These are phyloP conservation scores for Agaricus blazei DNA, from an alignment of 768 basidiomycete species.

Conservation along the genomic window DNA sequence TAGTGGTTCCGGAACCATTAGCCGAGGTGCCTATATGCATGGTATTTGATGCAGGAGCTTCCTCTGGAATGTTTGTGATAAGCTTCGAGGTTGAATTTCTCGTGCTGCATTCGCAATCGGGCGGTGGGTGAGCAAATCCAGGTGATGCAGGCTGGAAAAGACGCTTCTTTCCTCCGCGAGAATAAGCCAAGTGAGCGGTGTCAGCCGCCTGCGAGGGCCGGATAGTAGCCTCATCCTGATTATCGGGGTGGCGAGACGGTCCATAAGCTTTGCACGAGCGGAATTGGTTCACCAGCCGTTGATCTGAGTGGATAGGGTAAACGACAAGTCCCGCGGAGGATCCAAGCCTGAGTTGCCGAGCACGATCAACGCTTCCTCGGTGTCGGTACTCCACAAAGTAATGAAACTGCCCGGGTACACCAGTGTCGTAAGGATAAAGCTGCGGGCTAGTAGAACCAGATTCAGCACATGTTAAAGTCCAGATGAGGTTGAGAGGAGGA, in stretches of 20 bases:
- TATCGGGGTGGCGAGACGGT: neutral
- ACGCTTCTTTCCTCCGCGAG: neutral
- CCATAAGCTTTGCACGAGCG: constrained; percentile 11
- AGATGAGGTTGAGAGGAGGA: neutral
- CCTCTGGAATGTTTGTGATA: neutral
- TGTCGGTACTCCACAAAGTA: constrained; percentile 20
- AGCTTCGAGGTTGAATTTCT: neutral
- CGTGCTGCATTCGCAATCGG: neutral
- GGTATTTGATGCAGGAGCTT: neutral
- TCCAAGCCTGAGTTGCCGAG: constrained; percentile 16
- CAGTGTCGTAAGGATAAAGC: constrained; percentile 13
- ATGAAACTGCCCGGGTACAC: constrained; percentile 10
- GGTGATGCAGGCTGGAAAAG: no score
- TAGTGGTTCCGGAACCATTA: neutral
- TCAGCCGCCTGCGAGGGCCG: neutral
- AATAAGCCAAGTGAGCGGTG: neutral
- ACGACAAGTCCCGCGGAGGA: constrained; percentile 16
- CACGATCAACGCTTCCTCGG: constrained; percentile 17
- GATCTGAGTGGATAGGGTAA: constrained; percentile 14
- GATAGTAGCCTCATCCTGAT: neutral
- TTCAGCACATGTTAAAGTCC: neutral
- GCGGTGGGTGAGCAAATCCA: neutral
- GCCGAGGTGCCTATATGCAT: neutral
- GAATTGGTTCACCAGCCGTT: constrained; percentile 17
- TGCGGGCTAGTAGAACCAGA: constrained; percentile 8